Conservation (phyloP, 495 filamentous ascomycete genomes). For the Staphylotrichum longicolle region DNA sequence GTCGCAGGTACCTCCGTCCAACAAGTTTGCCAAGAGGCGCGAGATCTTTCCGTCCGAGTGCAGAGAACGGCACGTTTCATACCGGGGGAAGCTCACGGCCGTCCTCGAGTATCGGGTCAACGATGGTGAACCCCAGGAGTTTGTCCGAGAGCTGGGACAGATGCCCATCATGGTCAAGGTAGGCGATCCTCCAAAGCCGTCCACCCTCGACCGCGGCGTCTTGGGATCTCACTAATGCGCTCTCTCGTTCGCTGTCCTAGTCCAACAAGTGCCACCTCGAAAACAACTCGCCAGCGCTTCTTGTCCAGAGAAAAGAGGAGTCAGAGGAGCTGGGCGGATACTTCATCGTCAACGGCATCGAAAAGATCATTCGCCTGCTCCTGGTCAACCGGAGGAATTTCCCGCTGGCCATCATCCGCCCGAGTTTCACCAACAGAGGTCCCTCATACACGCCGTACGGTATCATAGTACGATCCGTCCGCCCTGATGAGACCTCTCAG, state of each 20-base stretch:
- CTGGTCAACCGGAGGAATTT: slow-evolving; percentile 86
- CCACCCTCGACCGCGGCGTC: background rate
- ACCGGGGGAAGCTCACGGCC: slow-evolving; percentile 80
- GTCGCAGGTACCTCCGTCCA: slow-evolving; percentile 66
- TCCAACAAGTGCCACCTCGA: slow-evolving; percentile 88
- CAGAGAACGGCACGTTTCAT: slow-evolving; percentile 88
- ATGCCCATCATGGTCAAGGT: slow-evolving; percentile 92
- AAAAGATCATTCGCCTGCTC: slow-evolving; percentile 92
- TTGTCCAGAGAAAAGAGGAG: slow-evolving; percentile 86
- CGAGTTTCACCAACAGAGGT: slow-evolving; percentile 83
- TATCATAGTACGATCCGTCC: slow-evolving; percentile 85
- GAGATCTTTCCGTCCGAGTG: slow-evolving; percentile 91
- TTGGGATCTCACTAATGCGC: slow-evolving; percentile 17
- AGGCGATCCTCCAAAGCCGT: slow-evolving; percentile 15
- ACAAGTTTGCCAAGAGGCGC: slow-evolving; percentile 76
- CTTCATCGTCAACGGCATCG: slow-evolving; percentile 93
- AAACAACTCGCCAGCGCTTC: slow-evolving; percentile 71
- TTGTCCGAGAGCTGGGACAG: slow-evolving; percentile 78
- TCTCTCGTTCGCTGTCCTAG: slow-evolving; percentile 37
- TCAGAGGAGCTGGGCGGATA: slow-evolving; percentile 91
- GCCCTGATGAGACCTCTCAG: slow-evolving; percentile 94
- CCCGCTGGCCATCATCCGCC: slow-evolving; percentile 87
- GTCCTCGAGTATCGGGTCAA: slow-evolving; percentile 81
- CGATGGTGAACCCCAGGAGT: slow-evolving; percentile 74
- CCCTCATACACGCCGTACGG: slow-evolving; percentile 82